These are phyloP conservation scores for Clonostachys solani DNA, from an alignment of 2,329 filamentous ascomycete species.

Conservation along the genomic window DNA sequence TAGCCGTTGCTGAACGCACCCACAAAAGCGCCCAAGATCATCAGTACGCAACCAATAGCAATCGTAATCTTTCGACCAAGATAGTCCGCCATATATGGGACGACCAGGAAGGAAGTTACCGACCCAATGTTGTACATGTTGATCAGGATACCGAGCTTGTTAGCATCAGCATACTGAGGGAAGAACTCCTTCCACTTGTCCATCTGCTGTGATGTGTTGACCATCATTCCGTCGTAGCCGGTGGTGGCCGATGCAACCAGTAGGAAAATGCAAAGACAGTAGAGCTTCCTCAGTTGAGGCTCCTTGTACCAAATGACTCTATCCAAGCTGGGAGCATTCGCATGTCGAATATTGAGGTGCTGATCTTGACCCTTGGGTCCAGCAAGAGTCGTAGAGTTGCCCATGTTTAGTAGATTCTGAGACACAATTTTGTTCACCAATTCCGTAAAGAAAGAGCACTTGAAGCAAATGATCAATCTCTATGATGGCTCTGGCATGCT, in stretches of 20 bases:
- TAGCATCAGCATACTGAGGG: constrained; percentile 26
- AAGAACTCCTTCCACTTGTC: constrained; percentile 50
- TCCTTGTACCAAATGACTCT: constrained; percentile 52
- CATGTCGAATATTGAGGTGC: constrained; percentile 2
- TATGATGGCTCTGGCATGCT: too few species aligned
- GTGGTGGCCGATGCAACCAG: constrained; percentile 58
- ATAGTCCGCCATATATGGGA: constrained; percentile 47
- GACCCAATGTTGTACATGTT: constrained; percentile 49
- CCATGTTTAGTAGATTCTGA: too few species aligned
- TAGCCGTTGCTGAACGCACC: constrained; percentile 45
- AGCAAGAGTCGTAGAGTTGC: too few species aligned
- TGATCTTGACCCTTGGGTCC: too few species aligned
- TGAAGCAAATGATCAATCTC: too few species aligned
- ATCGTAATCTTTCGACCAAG: constrained; percentile 50
- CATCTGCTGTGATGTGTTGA: constrained; percentile 57
- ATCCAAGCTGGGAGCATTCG: constrained; percentile 45
- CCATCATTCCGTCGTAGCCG: constrained; percentile 56
- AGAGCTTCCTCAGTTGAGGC: constrained; percentile 51
- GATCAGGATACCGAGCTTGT: constrained; percentile 42
- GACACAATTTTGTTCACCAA: too few species aligned
- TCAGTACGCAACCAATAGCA: constrained; percentile 47
- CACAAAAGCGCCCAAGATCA: constrained; percentile 50
- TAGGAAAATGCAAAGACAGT: constrained; percentile 46
- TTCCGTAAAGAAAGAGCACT: too few species aligned
- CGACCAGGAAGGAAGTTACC: constrained; percentile 40